Base-by-base conservation (phyloP, 2,329 filamentous ascomycete genomes). In the Penicillium rolfsii region DNA sequence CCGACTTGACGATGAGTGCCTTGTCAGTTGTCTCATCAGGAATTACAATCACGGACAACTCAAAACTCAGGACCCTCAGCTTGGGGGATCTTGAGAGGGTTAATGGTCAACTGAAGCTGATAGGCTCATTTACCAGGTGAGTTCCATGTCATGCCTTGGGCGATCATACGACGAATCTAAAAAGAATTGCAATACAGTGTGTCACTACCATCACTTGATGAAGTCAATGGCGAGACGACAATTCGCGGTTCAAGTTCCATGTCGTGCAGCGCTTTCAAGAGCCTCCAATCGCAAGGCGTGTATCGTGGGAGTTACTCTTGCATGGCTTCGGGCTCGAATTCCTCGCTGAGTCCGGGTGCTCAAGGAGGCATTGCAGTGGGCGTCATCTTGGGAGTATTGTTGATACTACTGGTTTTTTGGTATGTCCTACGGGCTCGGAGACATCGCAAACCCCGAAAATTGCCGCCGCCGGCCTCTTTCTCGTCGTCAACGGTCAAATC, bases 341-440 rank as follows among this genome's bases (percentile, higher is more conserved):
- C 60, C 8, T 62, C 64, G 26, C 62, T 75, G 3, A 67, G 63
- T 52, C 55, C 67, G 38, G 71, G 69, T 36, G 66, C 69, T 14
- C 74, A 74, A 66, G 71, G 65, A 1, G 73, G 72, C 3, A 74
- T 76, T 14, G 72, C 71, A 7, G 63, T 70, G 70, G 57, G 79
- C 71, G 70, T 84, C 72, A 64, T 77, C 70, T 52, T 81, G 70
- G 49, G 81, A 68, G 50, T 68, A 5, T 19, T 72, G 5, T 38
- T 72, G 8, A 30, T 73, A 5, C 2, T 69, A 1, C 16, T 65
- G 0, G 2, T 62, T 5, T 14, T 67, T 2, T 73, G 70, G 70
- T 57, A 64, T 12, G 22, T 64, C 3, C 40, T 69, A 22, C 60
- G 64, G 19, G 60, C 58, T 3, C 64, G 67, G 2, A 65, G 64